Conservation (phyloP, 2,329 filamentous ascomycete species). For the Paraphoma sp. region DNA sequence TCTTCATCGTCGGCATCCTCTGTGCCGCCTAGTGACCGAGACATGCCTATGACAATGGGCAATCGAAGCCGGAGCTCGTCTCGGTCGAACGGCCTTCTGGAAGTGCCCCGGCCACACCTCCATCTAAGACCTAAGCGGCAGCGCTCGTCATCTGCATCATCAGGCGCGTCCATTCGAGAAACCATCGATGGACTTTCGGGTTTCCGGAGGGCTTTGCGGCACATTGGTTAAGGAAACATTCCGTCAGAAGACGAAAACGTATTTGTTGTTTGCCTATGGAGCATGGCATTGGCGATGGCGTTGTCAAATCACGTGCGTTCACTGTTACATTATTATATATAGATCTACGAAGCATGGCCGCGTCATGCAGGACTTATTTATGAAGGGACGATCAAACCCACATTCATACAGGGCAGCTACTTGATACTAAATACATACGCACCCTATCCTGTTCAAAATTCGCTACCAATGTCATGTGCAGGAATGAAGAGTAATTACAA, state of each 20-base stretch:
- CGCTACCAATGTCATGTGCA: too few relatives aligned
- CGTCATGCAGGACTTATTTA: not conserved
- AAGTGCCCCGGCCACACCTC: slow-evolving; percentile 6
- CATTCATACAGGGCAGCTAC: too few relatives aligned
- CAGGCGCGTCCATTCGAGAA: slow-evolving; percentile 6
- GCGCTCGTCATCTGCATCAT: slow-evolving; percentile 10
- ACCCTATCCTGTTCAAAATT: too few relatives aligned
- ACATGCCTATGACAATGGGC: not conserved
- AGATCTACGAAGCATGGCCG: not conserved
- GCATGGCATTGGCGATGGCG: slow-evolving; percentile 1
- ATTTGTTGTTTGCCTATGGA: not conserved
- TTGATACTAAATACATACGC: too few relatives aligned
- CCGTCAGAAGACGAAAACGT: not conserved
- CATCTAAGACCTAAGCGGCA: not conserved
- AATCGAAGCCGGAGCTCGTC: slow-evolving; percentile 10
- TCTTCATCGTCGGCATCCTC: slow-evolving; percentile 4
- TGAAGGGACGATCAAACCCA: too few relatives aligned
- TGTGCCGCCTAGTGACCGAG: not conserved
- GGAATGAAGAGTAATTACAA: too few relatives aligned
- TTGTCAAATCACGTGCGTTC: not conserved
- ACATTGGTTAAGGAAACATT: slow-evolving; percentile 7
- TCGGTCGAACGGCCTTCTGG: slow-evolving; percentile 3
- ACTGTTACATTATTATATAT: not conserved
- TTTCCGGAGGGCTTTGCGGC: slow-evolving; percentile 12
- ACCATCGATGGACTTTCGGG: slow-evolving; percentile 12